Evolutionary conservation across 2,329 filamentous ascomycete species (phyloP).

Genomic region (Cyanodermella asteris): DNA sequence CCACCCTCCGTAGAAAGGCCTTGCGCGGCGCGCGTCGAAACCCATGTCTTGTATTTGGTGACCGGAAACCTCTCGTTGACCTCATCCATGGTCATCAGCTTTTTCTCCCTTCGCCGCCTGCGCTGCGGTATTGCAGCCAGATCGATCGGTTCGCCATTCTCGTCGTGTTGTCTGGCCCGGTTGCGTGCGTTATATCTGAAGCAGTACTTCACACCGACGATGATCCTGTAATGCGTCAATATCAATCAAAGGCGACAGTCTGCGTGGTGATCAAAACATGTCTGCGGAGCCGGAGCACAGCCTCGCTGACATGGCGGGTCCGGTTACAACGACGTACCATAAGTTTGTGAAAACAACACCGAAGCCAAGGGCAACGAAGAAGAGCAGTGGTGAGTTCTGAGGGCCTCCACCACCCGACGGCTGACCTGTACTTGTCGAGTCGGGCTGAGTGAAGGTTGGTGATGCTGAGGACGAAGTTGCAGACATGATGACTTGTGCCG

Average conservation of each 20-base stretch:
- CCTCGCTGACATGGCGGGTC: not conserved
- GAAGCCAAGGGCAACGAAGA: slow-evolving; percentile 90
- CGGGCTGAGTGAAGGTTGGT: not conserved
- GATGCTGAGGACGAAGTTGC: slow-evolving; percentile 1
- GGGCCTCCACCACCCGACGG: slow-evolving; percentile 23
- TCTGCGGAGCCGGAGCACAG: not conserved
- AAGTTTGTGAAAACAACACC: slow-evolving; percentile 97
- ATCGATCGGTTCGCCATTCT: slow-evolving; percentile 75
- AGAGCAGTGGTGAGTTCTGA: slow-evolving; percentile 55
- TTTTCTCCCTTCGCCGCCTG: slow-evolving; percentile 81
- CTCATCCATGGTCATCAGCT: slow-evolving; percentile 96
- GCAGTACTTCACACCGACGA: slow-evolving; percentile 97
- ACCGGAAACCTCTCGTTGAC: slow-evolving; percentile 94
- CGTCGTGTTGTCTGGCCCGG: slow-evolving; percentile 50
- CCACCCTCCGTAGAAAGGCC: slow-evolving; percentile 70
- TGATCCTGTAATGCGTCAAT: slow-evolving; percentile 47
- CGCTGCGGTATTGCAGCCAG: slow-evolving; percentile 72
- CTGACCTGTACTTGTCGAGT: slow-evolving; percentile 2
- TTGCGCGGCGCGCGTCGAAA: slow-evolving; percentile 58
- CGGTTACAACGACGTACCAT: slow-evolving; percentile 54
- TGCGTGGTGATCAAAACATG: not conserved
- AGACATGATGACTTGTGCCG: slow-evolving; percentile 1
- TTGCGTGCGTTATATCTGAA: slow-evolving; percentile 95
- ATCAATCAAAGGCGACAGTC: slow-evolving; percentile 1
- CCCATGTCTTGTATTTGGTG: slow-evolving; percentile 92